These are phyloP conservation scores for Glycyrrhiza uralensis DNA, from an alignment of 306 rosid species.

Conservation along the genomic window DNA sequence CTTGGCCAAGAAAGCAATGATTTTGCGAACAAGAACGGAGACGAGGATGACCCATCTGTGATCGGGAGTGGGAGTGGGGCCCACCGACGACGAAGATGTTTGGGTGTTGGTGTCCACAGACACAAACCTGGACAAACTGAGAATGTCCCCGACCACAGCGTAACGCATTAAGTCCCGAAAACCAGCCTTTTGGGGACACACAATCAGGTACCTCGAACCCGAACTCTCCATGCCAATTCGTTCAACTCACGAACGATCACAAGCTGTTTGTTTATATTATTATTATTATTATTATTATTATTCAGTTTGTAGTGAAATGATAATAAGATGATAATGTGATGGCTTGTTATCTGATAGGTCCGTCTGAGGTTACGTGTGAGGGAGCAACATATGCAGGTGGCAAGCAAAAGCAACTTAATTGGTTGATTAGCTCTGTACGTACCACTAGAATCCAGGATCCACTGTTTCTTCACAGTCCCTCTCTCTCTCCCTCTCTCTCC, in stretches of 20 bases:
- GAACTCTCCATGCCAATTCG: not conserved
- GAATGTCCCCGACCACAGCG: slow-evolving; percentile 24
- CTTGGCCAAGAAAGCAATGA: slow-evolving; percentile 46
- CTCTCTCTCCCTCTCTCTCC: not conserved
- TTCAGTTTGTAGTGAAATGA: too few relatives aligned
- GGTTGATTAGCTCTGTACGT: not conserved
- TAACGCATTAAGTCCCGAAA: slow-evolving; percentile 41
- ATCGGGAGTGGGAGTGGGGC: slow-evolving; percentile 17
- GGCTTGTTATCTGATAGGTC: too few relatives aligned
- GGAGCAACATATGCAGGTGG: not conserved
- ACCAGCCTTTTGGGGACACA: slow-evolving; percentile 60
- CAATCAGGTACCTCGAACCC: slow-evolving; percentile 41
- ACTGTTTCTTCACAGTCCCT: not conserved
- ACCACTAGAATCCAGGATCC: not conserved
- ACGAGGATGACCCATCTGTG: slow-evolving; percentile 57
- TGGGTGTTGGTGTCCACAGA: slow-evolving; percentile 35
- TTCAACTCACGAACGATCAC: not conserved
- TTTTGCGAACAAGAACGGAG: slow-evolving; percentile 51
- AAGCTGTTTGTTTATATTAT: not conserved
- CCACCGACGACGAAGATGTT: not conserved
- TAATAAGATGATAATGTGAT: too few relatives aligned
- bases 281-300: too few relatives aligned
- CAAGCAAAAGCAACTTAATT: too few relatives aligned
- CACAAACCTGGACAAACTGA: slow-evolving; percentile 36
- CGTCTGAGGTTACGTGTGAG: not conserved